Evolutionary conservation across 106 monocot genomes (phyloP).

Genomic region (Apostasia shenzhenica): DNA sequence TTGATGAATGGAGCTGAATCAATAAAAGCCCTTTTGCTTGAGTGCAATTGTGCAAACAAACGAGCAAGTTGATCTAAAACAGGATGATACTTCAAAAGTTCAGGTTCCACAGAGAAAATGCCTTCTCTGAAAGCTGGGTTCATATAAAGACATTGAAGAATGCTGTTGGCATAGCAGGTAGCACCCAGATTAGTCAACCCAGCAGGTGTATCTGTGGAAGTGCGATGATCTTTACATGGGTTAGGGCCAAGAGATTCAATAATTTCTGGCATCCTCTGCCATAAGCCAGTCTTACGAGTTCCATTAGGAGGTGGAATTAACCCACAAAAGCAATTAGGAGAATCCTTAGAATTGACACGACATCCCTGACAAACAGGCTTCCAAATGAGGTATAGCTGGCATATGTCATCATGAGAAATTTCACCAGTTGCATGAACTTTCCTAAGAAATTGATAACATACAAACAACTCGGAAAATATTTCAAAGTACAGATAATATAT

Average conservation of each 20-base stretch:
- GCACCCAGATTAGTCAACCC: constrained; percentile 95
- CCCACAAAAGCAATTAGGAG: constrained; percentile 96
- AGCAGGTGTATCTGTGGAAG: constrained; percentile 66
- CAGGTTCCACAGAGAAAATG: constrained; percentile 75
- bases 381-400: constrained; percentile 53
- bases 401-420: constrained; percentile 46
- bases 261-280: constrained; percentile 85
- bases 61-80: constrained; percentile 82
- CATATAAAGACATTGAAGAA: constrained; percentile 99
- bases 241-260: constrained; percentile 64
- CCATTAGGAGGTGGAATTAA: constrained; percentile 68
- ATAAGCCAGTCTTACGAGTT: constrained; percentile 68
- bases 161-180: constrained; percentile 99
- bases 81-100: constrained; percentile 61
- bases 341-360: constrained; percentile 76
- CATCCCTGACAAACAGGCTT: constrained; percentile 86
- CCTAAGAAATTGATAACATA: constrained; percentile 30
- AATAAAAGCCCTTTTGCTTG: constrained; percentile 80
- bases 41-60: constrained; percentile 85
- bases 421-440: constrained; percentile 71
- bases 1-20: constrained; percentile 96
- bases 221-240: constrained; percentile 65
- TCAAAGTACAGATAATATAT: not conserved
- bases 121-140: constrained; percentile 66
- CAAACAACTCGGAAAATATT: not conserved